These are phyloP conservation scores for Stagonosporopsis cucurbitacearum DNA, from an alignment of 2,329 filamentous ascomycete genomes.

Conservation along the genomic window DNA sequence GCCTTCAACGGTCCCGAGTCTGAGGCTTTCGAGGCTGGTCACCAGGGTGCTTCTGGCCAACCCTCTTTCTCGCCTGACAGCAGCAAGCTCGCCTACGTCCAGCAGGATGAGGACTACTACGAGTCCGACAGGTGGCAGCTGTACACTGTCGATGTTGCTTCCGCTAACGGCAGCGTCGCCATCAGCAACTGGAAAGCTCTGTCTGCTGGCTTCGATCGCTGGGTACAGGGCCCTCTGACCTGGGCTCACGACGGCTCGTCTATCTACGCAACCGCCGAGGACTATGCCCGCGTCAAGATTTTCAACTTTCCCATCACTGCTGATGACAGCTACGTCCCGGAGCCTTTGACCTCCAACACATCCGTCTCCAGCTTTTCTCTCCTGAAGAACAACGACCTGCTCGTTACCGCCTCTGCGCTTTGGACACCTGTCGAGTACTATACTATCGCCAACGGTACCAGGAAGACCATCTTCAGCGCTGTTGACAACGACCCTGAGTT, in stretches of 20 bases:
- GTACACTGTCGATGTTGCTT: conserved; percentile 42
- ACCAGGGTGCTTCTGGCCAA: conserved; percentile 69
- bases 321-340: conserved; percentile 54
- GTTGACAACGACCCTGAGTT: conserved; percentile 68
- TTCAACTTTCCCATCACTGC: conserved; percentile 68
- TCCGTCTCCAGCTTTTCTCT: conserved; percentile 55
- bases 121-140: conserved; percentile 77
- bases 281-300: conserved; percentile 52
- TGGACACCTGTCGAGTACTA: conserved; percentile 46
- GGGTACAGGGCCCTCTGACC: conserved; percentile 34
- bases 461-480: conserved; percentile 61
- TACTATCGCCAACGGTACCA: conserved; percentile 42
- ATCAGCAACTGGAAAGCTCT: conserved; percentile 42
- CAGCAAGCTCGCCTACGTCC: conserved; percentile 77
- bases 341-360: conserved; percentile 53
- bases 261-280: conserved; percentile 43
- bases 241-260: conserved; percentile 44
- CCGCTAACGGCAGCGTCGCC: conserved; percentile 25
- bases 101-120: conserved; percentile 68
- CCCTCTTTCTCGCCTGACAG: conserved; percentile 80
- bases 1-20: conserved; percentile 45
- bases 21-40: conserved; percentile 40
- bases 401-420: conserved; percentile 40
- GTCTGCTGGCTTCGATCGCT: conserved; percentile 41
- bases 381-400: conserved; percentile 64